Evolutionary conservation across 768 basidiomycete species (phyloP).

Genomic region (Gloeopeniophorella convolvens): DNA sequence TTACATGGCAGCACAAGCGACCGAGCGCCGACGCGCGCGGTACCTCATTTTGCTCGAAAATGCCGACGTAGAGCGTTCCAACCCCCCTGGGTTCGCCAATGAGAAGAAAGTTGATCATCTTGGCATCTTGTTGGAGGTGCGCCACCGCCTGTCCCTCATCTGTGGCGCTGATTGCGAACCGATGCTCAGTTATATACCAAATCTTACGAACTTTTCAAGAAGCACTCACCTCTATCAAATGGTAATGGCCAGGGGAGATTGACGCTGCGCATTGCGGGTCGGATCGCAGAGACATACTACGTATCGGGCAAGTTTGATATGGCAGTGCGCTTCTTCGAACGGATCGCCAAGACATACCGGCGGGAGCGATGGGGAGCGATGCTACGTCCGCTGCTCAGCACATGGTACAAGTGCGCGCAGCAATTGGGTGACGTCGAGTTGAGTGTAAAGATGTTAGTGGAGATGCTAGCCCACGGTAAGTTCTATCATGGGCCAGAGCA

Average conservation of each 20-base stretch:
- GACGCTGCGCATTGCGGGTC: slow-evolving; percentile 85
- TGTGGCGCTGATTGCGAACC: not conserved
- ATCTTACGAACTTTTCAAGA: slow-evolving; percentile 90
- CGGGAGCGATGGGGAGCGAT: slow-evolving; percentile 75
- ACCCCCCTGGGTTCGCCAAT: slow-evolving; percentile 72
- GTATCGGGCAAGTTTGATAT: slow-evolving; percentile 77
- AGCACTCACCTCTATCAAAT: slow-evolving; percentile 40
- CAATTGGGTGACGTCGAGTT: slow-evolving; percentile 68
- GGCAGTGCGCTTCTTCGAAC: slow-evolving; percentile 89
- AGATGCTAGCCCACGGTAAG: slow-evolving; percentile 77
- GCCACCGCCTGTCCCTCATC: not conserved
- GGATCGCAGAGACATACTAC: slow-evolving; percentile 84
- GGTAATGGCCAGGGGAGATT: slow-evolving; percentile 61
- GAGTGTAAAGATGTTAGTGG: slow-evolving; percentile 68
- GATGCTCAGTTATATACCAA: slow-evolving; percentile 76
- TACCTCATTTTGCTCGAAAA: slow-evolving; percentile 54
- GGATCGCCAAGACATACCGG: slow-evolving; percentile 86
- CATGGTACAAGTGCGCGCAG: slow-evolving; percentile 82
- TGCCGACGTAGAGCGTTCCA: slow-evolving; percentile 38
- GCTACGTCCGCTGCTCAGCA: slow-evolving; percentile 64
- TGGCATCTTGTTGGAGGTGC: slow-evolving; percentile 74
- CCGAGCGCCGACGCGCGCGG: slow-evolving; percentile 63
- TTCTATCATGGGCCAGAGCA: not conserved
- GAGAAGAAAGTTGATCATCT: slow-evolving; percentile 93
- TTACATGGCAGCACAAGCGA: slow-evolving; percentile 81